These are phyloP conservation scores for Aureobasidium sp. DNA, from an alignment of 2,329 filamentous ascomycete species.

Conservation along the genomic window DNA sequence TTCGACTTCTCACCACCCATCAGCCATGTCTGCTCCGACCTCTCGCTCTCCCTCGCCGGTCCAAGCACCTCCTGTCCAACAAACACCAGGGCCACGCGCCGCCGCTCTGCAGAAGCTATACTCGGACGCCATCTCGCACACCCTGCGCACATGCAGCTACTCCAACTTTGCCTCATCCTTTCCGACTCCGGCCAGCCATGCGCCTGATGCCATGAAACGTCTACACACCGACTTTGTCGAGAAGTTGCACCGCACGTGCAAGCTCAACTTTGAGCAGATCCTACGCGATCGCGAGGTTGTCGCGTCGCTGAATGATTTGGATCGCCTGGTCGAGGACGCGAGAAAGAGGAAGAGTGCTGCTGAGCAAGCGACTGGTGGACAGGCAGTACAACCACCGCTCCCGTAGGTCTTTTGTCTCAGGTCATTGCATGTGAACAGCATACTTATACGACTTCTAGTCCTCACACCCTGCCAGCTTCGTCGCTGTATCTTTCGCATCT, in stretches of 20 bases:
- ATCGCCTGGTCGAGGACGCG: slow-evolving; percentile 52
- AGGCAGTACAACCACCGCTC: slow-evolving; percentile 18
- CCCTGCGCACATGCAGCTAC: slow-evolving; percentile 53
- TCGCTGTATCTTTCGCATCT: slow-evolving; percentile 54
- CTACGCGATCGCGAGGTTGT: slow-evolving; percentile 49
- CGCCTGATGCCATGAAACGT: slow-evolving; percentile 47
- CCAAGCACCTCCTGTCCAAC: slow-evolving; percentile 19
- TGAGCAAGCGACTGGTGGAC: slow-evolving; percentile 27
- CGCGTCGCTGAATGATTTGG: slow-evolving; percentile 51
- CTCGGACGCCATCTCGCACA: slow-evolving; percentile 49
- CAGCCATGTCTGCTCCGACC: slow-evolving; percentile 1
- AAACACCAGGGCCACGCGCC: slow-evolving; percentile 45
- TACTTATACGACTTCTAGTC: background rate
- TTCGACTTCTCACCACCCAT: background rate
- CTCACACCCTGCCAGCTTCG: slow-evolving; percentile 48
- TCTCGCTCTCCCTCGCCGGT: slow-evolving; percentile 40
- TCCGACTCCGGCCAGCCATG: slow-evolving; percentile 52
- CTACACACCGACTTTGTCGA: slow-evolving; percentile 50
- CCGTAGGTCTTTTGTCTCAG: background rate
- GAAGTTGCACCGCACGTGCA: slow-evolving; percentile 50
- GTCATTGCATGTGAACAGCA: background rate
- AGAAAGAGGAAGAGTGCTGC: slow-evolving; percentile 39
- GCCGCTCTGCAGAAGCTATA: slow-evolving; percentile 53
- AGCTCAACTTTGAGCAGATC: slow-evolving; percentile 54
- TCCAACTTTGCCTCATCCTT: slow-evolving; percentile 57